phyloP scores from a whole-genome alignment of 139 green algal genomes.

The Pseudopediastrum boryanum region DNA sequence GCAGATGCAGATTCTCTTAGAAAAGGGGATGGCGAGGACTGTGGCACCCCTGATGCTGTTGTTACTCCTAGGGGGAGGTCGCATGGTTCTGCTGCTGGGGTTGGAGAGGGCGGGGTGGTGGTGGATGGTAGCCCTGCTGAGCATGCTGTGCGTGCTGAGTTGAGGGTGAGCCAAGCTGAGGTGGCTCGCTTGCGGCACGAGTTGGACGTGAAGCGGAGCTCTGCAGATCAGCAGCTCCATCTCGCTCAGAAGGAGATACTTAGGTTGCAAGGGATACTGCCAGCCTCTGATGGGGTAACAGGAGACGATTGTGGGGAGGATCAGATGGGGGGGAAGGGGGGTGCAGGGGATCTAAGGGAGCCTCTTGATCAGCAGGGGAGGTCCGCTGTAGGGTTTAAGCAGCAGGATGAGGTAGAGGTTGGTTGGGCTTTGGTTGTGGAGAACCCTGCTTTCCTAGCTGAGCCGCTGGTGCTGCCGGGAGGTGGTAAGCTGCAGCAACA shows the following conservation, averaged over 20 bases:
- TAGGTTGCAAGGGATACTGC: slow-evolving; percentile 25
- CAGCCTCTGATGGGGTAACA: neutral
- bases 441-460: neutral
- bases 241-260: slow-evolving; percentile 19
- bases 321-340: no score
- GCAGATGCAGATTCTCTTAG: neutral
- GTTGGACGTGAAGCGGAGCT: slow-evolving; percentile 2
- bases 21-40: no score
- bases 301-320: no score
- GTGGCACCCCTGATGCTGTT: no score
- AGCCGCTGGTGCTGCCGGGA: neutral
- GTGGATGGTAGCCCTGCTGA: neutral
- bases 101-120: neutral
- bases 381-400: neutral
- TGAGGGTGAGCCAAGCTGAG: slow-evolving; percentile 33
- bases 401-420: slow-evolving; percentile 2
- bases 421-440: neutral
- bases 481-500: neutral
- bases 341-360: neutral
- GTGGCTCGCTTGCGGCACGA: slow-evolving; percentile 23
- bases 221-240: neutral
- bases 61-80: no score
- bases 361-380: neutral
- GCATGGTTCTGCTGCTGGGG: neutral
- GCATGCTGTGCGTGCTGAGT: slow-evolving; percentile 29